phyloP scores from a whole-genome alignment of 129 eudicot species.

The Chrysanthemum makinoi region DNA sequence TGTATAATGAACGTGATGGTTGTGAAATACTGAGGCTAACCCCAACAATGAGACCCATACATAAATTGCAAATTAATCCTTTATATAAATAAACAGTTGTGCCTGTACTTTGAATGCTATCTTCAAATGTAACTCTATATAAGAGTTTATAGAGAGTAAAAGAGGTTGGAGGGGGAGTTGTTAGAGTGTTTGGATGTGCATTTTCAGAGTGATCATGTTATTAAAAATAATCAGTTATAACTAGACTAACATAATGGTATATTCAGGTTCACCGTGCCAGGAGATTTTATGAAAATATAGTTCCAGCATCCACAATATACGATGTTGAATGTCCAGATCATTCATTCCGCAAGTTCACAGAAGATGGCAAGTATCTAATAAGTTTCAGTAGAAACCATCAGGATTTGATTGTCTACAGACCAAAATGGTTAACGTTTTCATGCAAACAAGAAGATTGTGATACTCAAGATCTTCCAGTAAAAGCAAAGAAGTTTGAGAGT shows the following conservation, averaged over 20 bases:
- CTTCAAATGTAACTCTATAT: too few relatives aligned
- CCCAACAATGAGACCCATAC: too few relatives aligned
- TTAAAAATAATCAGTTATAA: too few relatives aligned
- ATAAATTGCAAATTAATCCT: too few relatives aligned
- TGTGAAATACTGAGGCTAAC: too few relatives aligned
- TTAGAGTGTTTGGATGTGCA: too few relatives aligned
- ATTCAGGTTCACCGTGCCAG: conserved; percentile 77
- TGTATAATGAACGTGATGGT: too few relatives aligned
- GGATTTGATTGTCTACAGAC: conserved; percentile 89
- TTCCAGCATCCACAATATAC: conserved; percentile 77
- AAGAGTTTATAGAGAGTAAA: too few relatives aligned
- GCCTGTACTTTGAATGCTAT: too few relatives aligned
- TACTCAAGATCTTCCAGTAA: conserved; percentile 62
- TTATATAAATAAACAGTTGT: too few relatives aligned
- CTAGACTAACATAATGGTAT: neutral
- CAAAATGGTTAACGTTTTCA: conserved; percentile 83
- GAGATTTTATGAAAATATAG: conserved; percentile 89
- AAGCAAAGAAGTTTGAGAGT: conserved; percentile 86
- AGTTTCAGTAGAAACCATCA: conserved; percentile 95
- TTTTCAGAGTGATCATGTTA: too few relatives aligned
- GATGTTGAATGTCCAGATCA: conserved; percentile 93
- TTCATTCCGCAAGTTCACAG: conserved; percentile 95
- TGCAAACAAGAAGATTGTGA: conserved; percentile 70
- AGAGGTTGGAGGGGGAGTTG: too few relatives aligned
- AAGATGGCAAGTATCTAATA: conserved; percentile 86